phyloP scores from a whole-genome alignment of 495 filamentous ascomycete genomes.

The Talaromyces liani region DNA sequence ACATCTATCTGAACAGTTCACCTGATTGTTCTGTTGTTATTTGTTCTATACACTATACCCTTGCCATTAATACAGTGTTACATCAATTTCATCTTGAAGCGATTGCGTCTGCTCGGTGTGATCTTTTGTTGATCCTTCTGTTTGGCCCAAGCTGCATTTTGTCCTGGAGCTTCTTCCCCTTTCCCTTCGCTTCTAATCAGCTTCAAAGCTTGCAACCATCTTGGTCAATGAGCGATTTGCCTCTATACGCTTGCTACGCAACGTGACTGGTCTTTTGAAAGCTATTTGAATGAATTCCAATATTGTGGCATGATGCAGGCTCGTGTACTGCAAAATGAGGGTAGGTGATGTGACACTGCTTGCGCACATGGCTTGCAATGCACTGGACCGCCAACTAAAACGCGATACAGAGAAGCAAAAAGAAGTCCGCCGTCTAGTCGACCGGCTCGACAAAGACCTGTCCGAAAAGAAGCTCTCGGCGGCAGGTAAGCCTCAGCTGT shows the following conservation, averaged over 20 bases:
- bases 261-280: neutral
- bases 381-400: neutral
- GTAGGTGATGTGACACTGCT: neutral
- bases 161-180: neutral
- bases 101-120: neutral
- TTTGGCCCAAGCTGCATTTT: neutral
- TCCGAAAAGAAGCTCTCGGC: conserved; percentile 43
- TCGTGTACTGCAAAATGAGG: neutral
- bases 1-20: neutral
- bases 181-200: neutral
- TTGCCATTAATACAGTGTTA: neutral
- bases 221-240: neutral
- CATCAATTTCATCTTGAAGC: neutral
- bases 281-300: neutral
- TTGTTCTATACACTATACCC: neutral
- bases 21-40: neutral
- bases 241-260: neutral
- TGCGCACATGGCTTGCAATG: neutral
- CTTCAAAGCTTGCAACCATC: neutral
- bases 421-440: conserved; percentile 53
- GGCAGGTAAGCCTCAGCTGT: conserved; percentile 40
- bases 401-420: conserved; percentile 49
- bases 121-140: neutral
- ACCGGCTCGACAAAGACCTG: conserved; percentile 51
- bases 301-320: conserved; percentile 5